Percentiles rank a stretch among this genome's conserved stretches.
These are phyloP conservation scores for Dittrichia graveolens DNA, from an alignment of 129 eudicot genomes.

Conservation along the genomic window DNA sequence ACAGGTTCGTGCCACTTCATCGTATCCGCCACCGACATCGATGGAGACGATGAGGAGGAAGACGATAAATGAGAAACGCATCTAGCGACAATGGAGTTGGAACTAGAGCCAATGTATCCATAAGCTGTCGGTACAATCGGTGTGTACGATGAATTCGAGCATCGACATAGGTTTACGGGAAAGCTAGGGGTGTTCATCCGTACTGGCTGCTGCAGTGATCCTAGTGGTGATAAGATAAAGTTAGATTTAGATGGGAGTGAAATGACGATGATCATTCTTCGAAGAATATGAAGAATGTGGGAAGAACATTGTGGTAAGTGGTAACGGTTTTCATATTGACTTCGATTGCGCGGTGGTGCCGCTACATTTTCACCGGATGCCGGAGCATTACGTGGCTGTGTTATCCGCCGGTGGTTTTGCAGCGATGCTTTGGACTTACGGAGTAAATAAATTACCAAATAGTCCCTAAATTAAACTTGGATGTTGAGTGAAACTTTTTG, in stretches of 20 bases:
- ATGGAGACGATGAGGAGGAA: slow-evolving; percentile 22
- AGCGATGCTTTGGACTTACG: not conserved
- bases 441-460: no score
- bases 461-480: no score
- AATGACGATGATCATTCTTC: slow-evolving; percentile 19
- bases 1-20: slow-evolving; percentile 53
- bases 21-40: slow-evolving; percentile 39
- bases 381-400: slow-evolving; percentile 10
- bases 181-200: not conserved
- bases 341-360: slow-evolving; percentile 21
- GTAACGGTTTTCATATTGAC: slow-evolving; percentile 27
- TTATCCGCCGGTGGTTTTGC: slow-evolving; percentile 18
- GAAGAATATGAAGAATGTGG: slow-evolving; percentile 27
- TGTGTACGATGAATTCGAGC: slow-evolving; percentile 25
- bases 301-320: slow-evolving; percentile 19
- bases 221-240: slow-evolving; percentile 24
- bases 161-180: slow-evolving; percentile 21
- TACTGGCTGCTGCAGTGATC: slow-evolving; percentile 23
- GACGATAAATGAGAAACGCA: slow-evolving; percentile 40
- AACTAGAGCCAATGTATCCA: slow-evolving; percentile 3
- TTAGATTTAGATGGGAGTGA: slow-evolving; percentile 44
- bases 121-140: slow-evolving; percentile 1
- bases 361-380: slow-evolving; percentile 34
- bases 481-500: no score
- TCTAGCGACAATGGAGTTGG: slow-evolving; percentile 37